These are phyloP conservation scores for Phialocephala sp. DNA, from an alignment of 2,329 filamentous ascomycete species.

Conservation along the genomic window DNA sequence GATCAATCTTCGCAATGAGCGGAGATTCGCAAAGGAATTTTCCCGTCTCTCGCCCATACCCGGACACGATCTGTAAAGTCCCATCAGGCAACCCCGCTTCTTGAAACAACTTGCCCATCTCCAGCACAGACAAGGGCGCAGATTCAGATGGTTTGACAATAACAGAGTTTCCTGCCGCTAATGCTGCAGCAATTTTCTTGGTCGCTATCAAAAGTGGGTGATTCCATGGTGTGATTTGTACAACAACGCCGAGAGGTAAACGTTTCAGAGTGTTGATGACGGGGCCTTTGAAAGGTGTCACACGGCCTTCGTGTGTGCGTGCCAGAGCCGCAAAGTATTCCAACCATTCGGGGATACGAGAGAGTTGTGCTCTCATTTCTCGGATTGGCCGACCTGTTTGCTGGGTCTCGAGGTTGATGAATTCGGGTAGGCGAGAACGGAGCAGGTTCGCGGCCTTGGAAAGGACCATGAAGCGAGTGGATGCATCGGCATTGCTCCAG, in stretches of 20 bases:
- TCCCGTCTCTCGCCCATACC: constrained; percentile 58
- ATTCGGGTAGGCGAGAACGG: constrained; percentile 54
- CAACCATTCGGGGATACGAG: constrained; percentile 71
- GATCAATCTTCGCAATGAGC: constrained; percentile 67
- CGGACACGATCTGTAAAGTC: constrained; percentile 54
- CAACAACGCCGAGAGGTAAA: constrained; percentile 62
- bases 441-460: constrained; percentile 64
- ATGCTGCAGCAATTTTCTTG: constrained; percentile 48
- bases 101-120: constrained; percentile 48
- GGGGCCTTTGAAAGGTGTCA: constrained; percentile 68
- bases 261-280: constrained; percentile 62
- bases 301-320: constrained; percentile 69
- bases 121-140: constrained; percentile 49
- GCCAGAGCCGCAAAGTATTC: constrained; percentile 72
- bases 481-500: constrained; percentile 31
- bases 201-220: constrained; percentile 63
- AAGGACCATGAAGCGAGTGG: constrained; percentile 62
- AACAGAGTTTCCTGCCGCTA: constrained; percentile 46
- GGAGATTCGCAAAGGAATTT: constrained; percentile 61
- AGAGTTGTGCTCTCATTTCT: constrained; percentile 74
- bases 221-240: constrained; percentile 63
- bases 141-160: constrained; percentile 48
- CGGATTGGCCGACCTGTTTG: constrained; percentile 73
- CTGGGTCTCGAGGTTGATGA: constrained; percentile 67
- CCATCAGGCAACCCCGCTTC: constrained; percentile 51